A percentile compares a stretch with the other conserved stretches of the same genome.
Conservation (phyloP, 495 filamentous ascomycete species). For the Xylaria cubensis region DNA sequence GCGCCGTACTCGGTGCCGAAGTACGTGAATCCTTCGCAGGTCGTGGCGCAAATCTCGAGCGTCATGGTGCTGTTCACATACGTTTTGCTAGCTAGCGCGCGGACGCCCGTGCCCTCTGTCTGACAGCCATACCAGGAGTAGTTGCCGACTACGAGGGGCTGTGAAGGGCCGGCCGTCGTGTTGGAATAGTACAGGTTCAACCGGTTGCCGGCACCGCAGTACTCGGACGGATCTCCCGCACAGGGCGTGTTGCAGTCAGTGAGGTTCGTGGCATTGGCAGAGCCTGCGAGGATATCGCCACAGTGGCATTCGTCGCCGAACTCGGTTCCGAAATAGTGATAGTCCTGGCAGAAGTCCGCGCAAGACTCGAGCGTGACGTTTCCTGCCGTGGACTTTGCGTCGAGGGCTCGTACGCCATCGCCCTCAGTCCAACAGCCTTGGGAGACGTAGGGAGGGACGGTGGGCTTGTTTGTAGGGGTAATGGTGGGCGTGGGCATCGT, state of each 20-base stretch:
- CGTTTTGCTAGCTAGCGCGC: conserved; percentile 34
- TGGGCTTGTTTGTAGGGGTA: conserved; percentile 36
- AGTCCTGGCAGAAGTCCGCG: conserved; percentile 46
- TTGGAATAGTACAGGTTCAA: conserved; percentile 42
- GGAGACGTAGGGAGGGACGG: conserved; percentile 45
- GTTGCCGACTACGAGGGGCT: conserved; percentile 37
- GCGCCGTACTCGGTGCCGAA: conserved; percentile 49
- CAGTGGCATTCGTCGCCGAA: conserved; percentile 48
- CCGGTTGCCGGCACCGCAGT: conserved; percentile 37
- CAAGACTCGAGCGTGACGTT: conserved; percentile 54
- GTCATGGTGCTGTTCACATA: conserved; percentile 38
- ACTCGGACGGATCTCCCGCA: conserved; percentile 33
- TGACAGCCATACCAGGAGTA: conserved; percentile 38
- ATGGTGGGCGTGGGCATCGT: conserved; percentile 27
- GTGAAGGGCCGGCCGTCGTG: conserved; percentile 33
- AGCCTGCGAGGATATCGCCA: conserved; percentile 38
- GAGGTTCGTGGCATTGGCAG: conserved; percentile 29
- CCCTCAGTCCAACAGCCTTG: conserved; percentile 57
- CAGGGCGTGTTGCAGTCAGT: conserved; percentile 44
- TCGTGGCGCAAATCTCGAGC: conserved; percentile 41
- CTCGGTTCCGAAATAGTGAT: conserved; percentile 50
- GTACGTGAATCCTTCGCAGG: conserved; percentile 41
- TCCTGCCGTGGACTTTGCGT: conserved; percentile 27
- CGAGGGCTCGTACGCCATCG: conserved; percentile 40
- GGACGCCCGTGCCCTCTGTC: conserved; percentile 35